Evolutionary conservation across 176 grass and related monocot genomes (phyloP), one percentile per base, ranked within the genome.

Genomic region (Oryza meyeriana): DNA sequence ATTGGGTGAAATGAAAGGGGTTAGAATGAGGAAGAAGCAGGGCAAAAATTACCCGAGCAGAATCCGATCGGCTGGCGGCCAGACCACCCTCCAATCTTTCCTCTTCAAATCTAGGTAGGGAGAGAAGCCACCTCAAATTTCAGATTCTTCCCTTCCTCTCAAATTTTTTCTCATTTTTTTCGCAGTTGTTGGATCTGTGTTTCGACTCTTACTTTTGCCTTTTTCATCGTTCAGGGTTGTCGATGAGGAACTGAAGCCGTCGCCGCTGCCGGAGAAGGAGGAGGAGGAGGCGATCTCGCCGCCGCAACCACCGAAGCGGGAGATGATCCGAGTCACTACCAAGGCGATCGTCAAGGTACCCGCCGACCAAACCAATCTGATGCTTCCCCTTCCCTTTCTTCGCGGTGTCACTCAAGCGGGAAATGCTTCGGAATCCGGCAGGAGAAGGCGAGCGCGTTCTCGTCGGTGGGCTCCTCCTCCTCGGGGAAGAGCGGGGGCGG

Each of bases 401-500:
- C 76, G 31, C 66, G 12, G 31, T 66, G 66, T 20, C 31, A 72
- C 35, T 16, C 16, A 39, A 64, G 5, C 58, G 20, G 22, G 82
- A 55, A 31, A 6, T 84, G 42, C 25, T 31, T 68, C 22, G 38
- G 29, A 10, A 41, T 18, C 57, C 79, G 64, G 64, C 61, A 94
- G 90, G 92, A 89, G 65, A 97, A 97, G 68, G 22, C 85, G 39
- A 89, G 64, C 40, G 88, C 88, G n/a, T 97, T 97, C 76, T 92
- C 92, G 6, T 90, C 90, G 45, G 89, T 97, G 31, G 76, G 87
- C n/a, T 79, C 76, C 64, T 35, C 63, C 57, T 85, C 72, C 1
- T 38, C 85, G 63, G 47, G 75, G 55, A 89, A 85, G 64, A 83
- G 52, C 66, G 35, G 17, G 20, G 44, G 25, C 17, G 61, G 80